These are phyloP conservation scores for Pelargonium cotyledonis DNA, from an alignment of 441 rosid genomes.

Conservation along the genomic window DNA sequence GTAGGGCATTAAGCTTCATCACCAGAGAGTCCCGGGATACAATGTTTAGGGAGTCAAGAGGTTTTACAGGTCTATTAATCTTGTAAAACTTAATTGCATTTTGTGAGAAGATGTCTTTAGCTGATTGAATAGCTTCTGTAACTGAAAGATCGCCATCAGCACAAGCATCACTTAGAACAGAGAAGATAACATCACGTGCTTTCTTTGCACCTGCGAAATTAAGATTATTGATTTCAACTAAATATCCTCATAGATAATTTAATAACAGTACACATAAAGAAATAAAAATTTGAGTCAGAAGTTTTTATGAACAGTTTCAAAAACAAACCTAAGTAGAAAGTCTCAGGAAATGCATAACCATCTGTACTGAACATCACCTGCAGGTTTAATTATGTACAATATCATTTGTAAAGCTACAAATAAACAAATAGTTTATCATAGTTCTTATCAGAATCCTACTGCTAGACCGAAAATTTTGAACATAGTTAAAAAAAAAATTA, in stretches of 20 bases:
- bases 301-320: neutral
- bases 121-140: slow-evolving; percentile 81
- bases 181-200: slow-evolving; percentile 64
- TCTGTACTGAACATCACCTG: slow-evolving; percentile 99
- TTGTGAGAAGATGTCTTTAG: slow-evolving; percentile 56
- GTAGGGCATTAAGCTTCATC: slow-evolving; percentile 25
- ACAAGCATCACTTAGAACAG: slow-evolving; percentile 69
- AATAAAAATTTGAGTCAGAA: neutral
- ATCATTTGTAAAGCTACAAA: neutral
- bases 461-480: no score
- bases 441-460: no score
- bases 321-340: slow-evolving; percentile 71
- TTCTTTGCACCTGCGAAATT: slow-evolving; percentile 57
- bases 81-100: slow-evolving; percentile 65
- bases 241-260: slow-evolving; percentile 6
- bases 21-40: slow-evolving; percentile 22
- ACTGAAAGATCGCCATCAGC: slow-evolving; percentile 61
- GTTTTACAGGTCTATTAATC: slow-evolving; percentile 27
- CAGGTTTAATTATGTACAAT: slow-evolving; percentile 19
- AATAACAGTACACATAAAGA: slow-evolving; percentile 10
- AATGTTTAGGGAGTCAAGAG: slow-evolving; percentile 26
- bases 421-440: neutral
- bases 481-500: no score
- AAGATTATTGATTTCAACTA: slow-evolving; percentile 15
- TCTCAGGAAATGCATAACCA: slow-evolving; percentile 89